Percentiles rank a stretch among this genome's conserved stretches.
Evolutionary conservation across 768 basidiomycete species (phyloP).

Genomic region (Galerina marginata): DNA sequence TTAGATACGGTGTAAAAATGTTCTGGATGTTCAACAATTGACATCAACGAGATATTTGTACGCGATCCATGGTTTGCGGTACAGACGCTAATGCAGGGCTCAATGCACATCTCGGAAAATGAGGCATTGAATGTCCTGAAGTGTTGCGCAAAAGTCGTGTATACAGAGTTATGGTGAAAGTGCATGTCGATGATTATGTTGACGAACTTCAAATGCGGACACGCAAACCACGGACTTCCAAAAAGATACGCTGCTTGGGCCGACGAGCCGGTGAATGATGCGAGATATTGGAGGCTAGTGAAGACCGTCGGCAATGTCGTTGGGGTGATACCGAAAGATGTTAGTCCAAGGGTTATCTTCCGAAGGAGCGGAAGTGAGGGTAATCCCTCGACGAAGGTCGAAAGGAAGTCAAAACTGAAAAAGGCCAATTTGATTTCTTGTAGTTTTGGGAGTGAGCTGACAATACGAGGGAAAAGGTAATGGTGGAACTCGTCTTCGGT

Average conservation of each 20-base stretch:
- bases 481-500: constrained; percentile 10
- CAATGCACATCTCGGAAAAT: constrained; percentile 1
- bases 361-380: constrained; percentile 1
- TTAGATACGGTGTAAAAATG: neutral
- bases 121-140: neutral
- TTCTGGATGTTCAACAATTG: neutral
- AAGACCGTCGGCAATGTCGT: neutral
- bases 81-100: constrained; percentile 8
- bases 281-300: neutral
- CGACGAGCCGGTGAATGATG: constrained; percentile 14
- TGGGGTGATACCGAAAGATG: neutral
- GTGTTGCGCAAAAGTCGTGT: neutral
- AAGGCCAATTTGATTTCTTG: constrained; percentile 7
- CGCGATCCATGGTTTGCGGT: constrained; percentile 1
- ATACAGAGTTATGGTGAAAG: neutral
- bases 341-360: constrained; percentile 1
- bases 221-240: neutral
- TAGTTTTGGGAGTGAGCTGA: constrained; percentile 11
- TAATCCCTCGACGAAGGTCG: constrained; percentile 1
- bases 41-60: neutral
- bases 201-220: neutral
- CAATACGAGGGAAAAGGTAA: constrained; percentile 16
- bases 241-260: constrained; percentile 18
- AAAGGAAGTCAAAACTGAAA: neutral
- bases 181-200: constrained; percentile 17